Evolutionary conservation across 208 protist genomes (phyloP), one percentile per base, ranked within the genome.

Genomic region (Wallacemonas collosoma): DNA sequence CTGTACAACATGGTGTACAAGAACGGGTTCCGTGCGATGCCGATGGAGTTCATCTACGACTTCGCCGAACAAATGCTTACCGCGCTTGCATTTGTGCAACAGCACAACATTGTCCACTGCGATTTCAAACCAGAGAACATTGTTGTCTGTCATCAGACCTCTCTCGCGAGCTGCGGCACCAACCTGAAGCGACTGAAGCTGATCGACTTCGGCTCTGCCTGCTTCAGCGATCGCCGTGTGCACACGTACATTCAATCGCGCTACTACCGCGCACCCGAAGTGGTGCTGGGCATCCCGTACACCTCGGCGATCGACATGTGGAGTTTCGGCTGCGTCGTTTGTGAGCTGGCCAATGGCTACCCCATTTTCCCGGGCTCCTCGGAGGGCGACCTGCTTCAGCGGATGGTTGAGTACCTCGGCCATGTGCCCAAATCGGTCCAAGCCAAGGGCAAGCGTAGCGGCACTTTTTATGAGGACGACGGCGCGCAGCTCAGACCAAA

Each of bases 101-200:
- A 70, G 48, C 79, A 93, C 63, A 61, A 82, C 36, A 95, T 99
- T 73, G 96, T 98, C 45, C 98, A 99, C 79, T 98, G 96, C 64
- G 98, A 99, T 75, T 64, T 99, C 38, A 99, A 99, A 82, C 98
- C 97, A 5, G 97, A 99, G 77, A 99, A 99, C 80, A 96, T 99
- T 67, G 89, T 98, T 36, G 75, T 98, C 50, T 71, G 66, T 60
- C 47, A 71, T 36, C 7, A 66, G 61, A 51, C 62, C 2, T 47
- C 36, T 8, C n/a, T 47, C 9, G 17, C 8, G 3, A 75, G 54
- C 39, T 57, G 55, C 9, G 66, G 50, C 11, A 41, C 48, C 1
- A 80, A 82, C 74, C 81, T 88, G 45, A 73, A 74, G 44, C 77
- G 76, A 36, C 86, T 99, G 69, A 98, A 98, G 73, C 83, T 99